Percentiles rank a stretch among this genome's conserved stretches.
These are phyloP conservation scores for Apophysomyces ossiformis DNA, from an alignment of 371 early-diverging fungal species.

Conservation along the genomic window DNA sequence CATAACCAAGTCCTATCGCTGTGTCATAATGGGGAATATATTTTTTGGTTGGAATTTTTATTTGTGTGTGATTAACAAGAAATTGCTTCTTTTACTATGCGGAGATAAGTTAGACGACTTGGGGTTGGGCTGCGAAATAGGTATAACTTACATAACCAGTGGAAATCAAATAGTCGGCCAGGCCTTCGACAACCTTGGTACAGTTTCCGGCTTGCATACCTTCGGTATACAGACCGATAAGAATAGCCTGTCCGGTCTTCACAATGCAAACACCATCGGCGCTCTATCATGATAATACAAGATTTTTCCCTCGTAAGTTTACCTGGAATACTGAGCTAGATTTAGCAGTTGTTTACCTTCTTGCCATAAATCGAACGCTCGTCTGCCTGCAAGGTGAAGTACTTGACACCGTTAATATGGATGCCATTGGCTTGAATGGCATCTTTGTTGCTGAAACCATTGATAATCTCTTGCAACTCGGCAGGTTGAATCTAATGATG, in stretches of 20 bases:
- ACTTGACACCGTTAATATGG: constrained; percentile 70
- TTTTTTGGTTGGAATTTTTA: no score
- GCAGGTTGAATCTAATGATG: constrained; percentile 52
- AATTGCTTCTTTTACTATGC: no score
- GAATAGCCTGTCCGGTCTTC: constrained; percentile 83
- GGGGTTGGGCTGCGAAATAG: neutral
- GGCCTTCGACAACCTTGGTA: constrained; percentile 76
- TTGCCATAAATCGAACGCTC: constrained; percentile 80
- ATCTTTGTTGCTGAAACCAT: constrained; percentile 67
- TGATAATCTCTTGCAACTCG: constrained; percentile 65
- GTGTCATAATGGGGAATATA: no score
- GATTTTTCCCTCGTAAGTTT: neutral
- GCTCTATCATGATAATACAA: constrained; percentile 47
- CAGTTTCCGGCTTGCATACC: constrained; percentile 75
- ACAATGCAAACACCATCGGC: constrained; percentile 72
- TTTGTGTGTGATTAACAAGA: no score
- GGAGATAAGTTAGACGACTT: no score
- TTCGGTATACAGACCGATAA: constrained; percentile 78
- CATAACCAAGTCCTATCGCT: no score
- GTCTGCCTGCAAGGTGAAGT: constrained; percentile 72
- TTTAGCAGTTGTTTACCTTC: constrained; percentile 53
- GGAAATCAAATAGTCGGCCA: constrained; percentile 84
- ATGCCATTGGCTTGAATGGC: constrained; percentile 72
- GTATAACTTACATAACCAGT: constrained; percentile 67
- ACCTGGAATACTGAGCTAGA: neutral